Conservation (phyloP, 2,329 filamentous ascomycete species). For the Aspergillus aculeatinus region DNA sequence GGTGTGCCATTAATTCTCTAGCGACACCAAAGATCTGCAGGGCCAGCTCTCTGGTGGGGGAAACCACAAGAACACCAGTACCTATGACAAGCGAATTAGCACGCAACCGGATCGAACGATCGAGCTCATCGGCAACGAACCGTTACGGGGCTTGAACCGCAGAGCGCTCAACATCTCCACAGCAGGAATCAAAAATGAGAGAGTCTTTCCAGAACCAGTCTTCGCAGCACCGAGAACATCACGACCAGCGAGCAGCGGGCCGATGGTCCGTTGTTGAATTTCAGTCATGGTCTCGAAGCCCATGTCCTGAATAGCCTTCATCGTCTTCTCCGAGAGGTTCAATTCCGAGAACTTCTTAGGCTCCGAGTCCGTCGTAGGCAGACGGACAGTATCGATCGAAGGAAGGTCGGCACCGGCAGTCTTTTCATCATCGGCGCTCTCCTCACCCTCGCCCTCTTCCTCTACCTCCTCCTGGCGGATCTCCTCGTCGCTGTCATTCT, state of each 20-base stretch:
- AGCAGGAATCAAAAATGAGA: slow-evolving; percentile 91
- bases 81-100: slow-evolving; percentile 37
- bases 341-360: slow-evolving; percentile 76
- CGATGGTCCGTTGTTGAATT: slow-evolving; percentile 85
- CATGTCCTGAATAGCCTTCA: slow-evolving; percentile 87
- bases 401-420: slow-evolving; percentile 50
- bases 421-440: slow-evolving; percentile 31
- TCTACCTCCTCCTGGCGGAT: slow-evolving; percentile 31
- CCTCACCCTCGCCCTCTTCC: slow-evolving; percentile 33
- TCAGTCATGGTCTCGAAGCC: slow-evolving; percentile 94
- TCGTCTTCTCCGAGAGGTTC: slow-evolving; percentile 81
- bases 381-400: slow-evolving; percentile 51
- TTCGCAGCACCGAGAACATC: slow-evolving; percentile 95
- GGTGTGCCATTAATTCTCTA: slow-evolving; percentile 84
- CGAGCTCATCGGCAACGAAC: slow-evolving; percentile 28
- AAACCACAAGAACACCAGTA: slow-evolving; percentile 87
- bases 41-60: slow-evolving; percentile 88
- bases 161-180: slow-evolving; percentile 89
- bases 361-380: slow-evolving; percentile 59
- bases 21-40: slow-evolving; percentile 96
- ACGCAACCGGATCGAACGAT: background rate
- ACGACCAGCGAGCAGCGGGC: slow-evolving; percentile 80
- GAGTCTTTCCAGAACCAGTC: slow-evolving; percentile 92
- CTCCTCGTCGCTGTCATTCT: slow-evolving; percentile 29
- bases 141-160: slow-evolving; percentile 92